Evolutionary conservation across 2,329 filamentous ascomycete species (phyloP).

Genomic region (Diaporthe capsici): DNA sequence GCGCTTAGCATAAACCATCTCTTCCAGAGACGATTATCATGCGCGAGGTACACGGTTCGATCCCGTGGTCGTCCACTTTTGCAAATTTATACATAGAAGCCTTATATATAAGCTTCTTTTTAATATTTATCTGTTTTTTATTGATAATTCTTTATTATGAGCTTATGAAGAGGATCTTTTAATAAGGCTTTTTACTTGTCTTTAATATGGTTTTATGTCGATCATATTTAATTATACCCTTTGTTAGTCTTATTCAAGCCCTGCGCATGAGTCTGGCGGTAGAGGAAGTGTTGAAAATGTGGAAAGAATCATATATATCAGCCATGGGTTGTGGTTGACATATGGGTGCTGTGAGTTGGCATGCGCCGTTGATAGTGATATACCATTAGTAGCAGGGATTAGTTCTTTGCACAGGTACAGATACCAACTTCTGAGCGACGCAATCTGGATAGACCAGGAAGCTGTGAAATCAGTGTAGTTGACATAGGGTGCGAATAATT

Average conservation of each 20-base stretch:
- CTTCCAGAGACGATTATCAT: too few relatives aligned
- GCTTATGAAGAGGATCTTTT: too few relatives aligned
- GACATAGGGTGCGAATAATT: not conserved
- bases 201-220: too few relatives aligned
- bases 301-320: not conserved
- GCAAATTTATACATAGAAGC: too few relatives aligned
- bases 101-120: too few relatives aligned
- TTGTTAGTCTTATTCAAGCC: too few relatives aligned
- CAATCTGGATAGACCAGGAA: not conserved
- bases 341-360: not conserved
- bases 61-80: too few relatives aligned
- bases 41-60: too few relatives aligned
- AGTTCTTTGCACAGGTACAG: not conserved
- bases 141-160: not conserved
- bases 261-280: too few relatives aligned
- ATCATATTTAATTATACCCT: too few relatives aligned
- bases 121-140: not conserved
- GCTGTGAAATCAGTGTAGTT: not conserved
- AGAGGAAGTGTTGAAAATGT: not conserved
- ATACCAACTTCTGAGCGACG: not conserved
- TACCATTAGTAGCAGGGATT: not conserved
- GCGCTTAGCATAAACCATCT: too few relatives aligned
- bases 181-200: too few relatives aligned
- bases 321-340: not conserved
- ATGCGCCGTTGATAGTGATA: not conserved